A percentile compares a stretch with the other conserved stretches of the same genome.
Evolutionary conservation across 2,329 filamentous ascomycete species (phyloP).

Genomic region (Chrysosporium queenslandicum): DNA sequence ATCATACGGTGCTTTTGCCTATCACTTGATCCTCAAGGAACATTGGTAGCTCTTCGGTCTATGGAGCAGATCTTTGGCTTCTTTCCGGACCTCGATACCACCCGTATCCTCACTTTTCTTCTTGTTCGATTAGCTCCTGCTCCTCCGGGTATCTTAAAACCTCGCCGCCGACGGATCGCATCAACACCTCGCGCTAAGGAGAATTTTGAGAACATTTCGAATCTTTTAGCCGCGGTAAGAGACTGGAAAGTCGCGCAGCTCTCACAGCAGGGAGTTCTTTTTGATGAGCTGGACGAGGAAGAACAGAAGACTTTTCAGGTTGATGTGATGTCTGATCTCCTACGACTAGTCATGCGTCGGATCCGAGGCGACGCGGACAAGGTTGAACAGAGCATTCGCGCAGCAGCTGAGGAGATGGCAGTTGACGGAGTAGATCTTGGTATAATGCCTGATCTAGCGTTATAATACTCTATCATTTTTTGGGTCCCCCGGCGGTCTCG

Average conservation of each 20-base stretch:
- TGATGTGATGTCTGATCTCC: conserved; percentile 35
- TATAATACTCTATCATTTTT: not conserved
- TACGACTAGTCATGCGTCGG: conserved; percentile 34
- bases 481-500: too few relatives aligned
- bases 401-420: conserved; percentile 32
- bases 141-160: conserved; percentile 24
- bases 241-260: conserved; percentile 29
- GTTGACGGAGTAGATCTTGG: conserved; percentile 27
- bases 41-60: conserved; percentile 41
- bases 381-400: conserved; percentile 27
- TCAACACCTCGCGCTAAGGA: conserved; percentile 35
- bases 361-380: conserved; percentile 22
- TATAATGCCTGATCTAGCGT: not conserved
- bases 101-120: conserved; percentile 41
- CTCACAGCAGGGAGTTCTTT: conserved; percentile 24
- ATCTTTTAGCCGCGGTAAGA: conserved; percentile 37
- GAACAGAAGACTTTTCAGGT: conserved; percentile 34
- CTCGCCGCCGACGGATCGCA: conserved; percentile 34
- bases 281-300: conserved; percentile 30
- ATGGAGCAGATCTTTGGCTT: conserved; percentile 37
- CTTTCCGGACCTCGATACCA: conserved; percentile 40
- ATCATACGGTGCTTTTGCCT: conserved; percentile 45
- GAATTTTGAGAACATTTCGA: conserved; percentile 37
- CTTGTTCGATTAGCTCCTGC: conserved; percentile 35
- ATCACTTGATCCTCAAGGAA: conserved; percentile 40